phyloP scores from a whole-genome alignment of 495 filamentous ascomycete genomes.

The Aspergillus mulundensis region DNA sequence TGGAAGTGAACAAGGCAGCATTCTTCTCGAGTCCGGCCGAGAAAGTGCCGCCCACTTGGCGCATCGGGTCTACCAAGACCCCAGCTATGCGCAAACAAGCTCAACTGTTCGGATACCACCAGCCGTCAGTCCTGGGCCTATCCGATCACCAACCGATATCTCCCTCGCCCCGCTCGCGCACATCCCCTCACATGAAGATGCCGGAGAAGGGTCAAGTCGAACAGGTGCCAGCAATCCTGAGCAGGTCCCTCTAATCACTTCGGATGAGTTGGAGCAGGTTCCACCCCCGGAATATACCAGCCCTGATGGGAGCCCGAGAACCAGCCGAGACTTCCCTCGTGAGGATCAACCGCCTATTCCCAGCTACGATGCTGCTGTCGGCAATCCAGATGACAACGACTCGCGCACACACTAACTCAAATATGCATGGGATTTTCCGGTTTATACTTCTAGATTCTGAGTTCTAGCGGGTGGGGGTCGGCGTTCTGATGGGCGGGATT shows the following conservation, averaged over 20 bases:
- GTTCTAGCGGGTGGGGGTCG: slow-evolving; percentile 31
- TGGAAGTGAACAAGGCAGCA: slow-evolving; percentile 92
- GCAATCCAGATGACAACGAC: slow-evolving; percentile 17
- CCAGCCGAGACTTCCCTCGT: slow-evolving; percentile 44
- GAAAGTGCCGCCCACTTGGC: slow-evolving; percentile 56
- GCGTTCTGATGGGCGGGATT: slow-evolving; percentile 24
- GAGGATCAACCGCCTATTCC: slow-evolving; percentile 48
- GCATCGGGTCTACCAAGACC: slow-evolving; percentile 50
- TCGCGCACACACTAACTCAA: slow-evolving; percentile 9
- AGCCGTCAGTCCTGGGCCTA: slow-evolving; percentile 82
- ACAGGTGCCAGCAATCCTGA: slow-evolving; percentile 34
- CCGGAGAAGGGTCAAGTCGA: slow-evolving; percentile 70
- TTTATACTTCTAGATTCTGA: slow-evolving; percentile 12
- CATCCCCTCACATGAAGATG: slow-evolving; percentile 66
- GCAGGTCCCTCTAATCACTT: slow-evolving; percentile 32
- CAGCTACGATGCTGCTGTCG: slow-evolving; percentile 64
- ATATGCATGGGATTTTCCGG: slow-evolving; percentile 6
- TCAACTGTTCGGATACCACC: slow-evolving; percentile 59
- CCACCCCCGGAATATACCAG: slow-evolving; percentile 73
- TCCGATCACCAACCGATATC: slow-evolving; percentile 93
- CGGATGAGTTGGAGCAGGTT: slow-evolving; percentile 30
- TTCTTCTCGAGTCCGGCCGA: slow-evolving; percentile 82
- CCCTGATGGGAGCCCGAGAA: slow-evolving; percentile 56
- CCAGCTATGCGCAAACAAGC: slow-evolving; percentile 41
- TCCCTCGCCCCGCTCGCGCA: slow-evolving; percentile 77